phyloP scores from a whole-genome alignment of 208 protist species.

The Polymyxa betae region DNA sequence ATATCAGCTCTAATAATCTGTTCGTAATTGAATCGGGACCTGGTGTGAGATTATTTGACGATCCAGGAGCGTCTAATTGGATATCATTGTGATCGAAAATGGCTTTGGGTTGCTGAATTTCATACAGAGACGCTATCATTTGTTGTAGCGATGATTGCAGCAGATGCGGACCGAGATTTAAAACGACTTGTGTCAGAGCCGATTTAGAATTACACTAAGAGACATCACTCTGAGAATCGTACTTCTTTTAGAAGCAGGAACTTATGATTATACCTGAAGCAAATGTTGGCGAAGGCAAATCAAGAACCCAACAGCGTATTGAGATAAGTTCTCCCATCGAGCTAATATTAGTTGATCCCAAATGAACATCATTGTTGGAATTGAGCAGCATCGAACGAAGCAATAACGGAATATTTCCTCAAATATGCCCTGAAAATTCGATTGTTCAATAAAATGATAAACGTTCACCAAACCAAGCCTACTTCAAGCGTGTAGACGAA shows the following conservation, averaged over 20 bases:
- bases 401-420: background rate
- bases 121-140: background rate
- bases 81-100: background rate
- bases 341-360: conserved; percentile 42
- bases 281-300: background rate
- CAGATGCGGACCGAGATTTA: background rate
- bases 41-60: too few relatives aligned
- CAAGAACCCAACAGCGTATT: background rate
- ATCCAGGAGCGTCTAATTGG: too few relatives aligned
- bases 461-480: background rate
- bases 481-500: conserved; percentile 10
- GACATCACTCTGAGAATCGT: background rate
- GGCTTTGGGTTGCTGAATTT: background rate
- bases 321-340: conserved; percentile 1
- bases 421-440: background rate
- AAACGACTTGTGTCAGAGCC: background rate
- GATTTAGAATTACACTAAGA: background rate
- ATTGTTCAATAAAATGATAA: background rate
- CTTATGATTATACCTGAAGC: too few relatives aligned
- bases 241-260: too few relatives aligned
- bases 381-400: conserved; percentile 11
- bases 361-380: background rate
- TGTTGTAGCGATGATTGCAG: background rate
- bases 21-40: too few relatives aligned
- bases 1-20: too few relatives aligned